Evolutionary conservation across 2,329 filamentous ascomycete species (phyloP).

Genomic region (Aspergillus pseudoterreus): DNA sequence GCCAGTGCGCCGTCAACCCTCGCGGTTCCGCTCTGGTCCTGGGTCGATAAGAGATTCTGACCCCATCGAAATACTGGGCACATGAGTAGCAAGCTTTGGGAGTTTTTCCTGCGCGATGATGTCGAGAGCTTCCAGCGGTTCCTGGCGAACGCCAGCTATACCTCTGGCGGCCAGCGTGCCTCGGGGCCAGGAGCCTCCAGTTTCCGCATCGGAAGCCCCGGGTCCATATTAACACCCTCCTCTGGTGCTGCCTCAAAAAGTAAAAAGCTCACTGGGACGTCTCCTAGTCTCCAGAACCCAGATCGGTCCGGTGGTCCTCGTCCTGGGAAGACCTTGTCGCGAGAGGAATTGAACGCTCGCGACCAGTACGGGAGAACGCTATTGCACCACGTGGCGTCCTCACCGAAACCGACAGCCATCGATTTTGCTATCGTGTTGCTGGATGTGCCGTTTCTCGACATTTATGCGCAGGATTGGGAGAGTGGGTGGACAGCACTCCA

Average conservation of each 20-base stretch:
- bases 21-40: conserved; percentile 71
- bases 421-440: conserved; percentile 76
- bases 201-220: conserved; percentile 29
- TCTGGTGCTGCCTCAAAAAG: conserved; percentile 43
- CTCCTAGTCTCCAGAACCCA: conserved; percentile 47
- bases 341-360: conserved; percentile 76
- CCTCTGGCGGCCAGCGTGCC: conserved; percentile 29
- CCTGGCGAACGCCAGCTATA: conserved; percentile 67
- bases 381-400: conserved; percentile 79
- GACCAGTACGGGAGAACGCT: conserved; percentile 79
- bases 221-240: conserved; percentile 27
- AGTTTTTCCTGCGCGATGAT: conserved; percentile 95
- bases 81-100: conserved; percentile 98
- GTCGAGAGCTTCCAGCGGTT: conserved; percentile 90
- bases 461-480: conserved; percentile 83
- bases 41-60: conserved; percentile 49
- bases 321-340: conserved; percentile 41
- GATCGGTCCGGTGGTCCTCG: conserved; percentile 28
- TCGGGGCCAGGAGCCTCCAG: conserved; percentile 21
- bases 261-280: conserved; percentile 41
- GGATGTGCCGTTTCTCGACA: conserved; percentile 75
- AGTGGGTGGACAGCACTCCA: conserved; percentile 96
- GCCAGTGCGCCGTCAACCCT: conserved; percentile 72
- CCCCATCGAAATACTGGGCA: conserved; percentile 43
- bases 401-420: conserved; percentile 63